Conservation (phyloP, 2,329 filamentous ascomycete species). For the Hysterium pulicare region DNA sequence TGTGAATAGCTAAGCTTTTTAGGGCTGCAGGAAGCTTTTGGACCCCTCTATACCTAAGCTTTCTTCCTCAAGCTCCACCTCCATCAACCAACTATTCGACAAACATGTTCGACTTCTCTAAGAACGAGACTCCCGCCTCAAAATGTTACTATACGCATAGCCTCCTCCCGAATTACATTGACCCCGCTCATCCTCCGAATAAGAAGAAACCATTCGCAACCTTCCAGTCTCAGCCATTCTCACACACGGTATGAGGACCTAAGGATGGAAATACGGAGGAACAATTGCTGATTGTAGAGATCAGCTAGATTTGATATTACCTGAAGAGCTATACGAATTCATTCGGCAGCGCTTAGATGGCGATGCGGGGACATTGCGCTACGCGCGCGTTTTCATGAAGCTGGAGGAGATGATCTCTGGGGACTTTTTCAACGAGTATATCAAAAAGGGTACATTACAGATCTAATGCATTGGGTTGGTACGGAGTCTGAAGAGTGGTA, state of each 20-base stretch:
- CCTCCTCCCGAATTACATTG: constrained; percentile 62
- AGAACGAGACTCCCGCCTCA: constrained; percentile 38
- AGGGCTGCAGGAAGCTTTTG: constrained; percentile 1
- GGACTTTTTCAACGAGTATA: constrained; percentile 77
- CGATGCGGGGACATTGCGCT: constrained; percentile 44
- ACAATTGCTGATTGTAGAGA: background rate
- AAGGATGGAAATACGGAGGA: background rate
- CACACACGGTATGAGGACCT: constrained; percentile 57
- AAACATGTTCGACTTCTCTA: constrained; percentile 35
- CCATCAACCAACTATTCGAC: constrained; percentile 1
- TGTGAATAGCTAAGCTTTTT: constrained; percentile 4
- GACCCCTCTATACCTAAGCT: background rate
- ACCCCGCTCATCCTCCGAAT: constrained; percentile 65
- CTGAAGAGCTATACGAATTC: constrained; percentile 57
- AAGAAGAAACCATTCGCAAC: constrained; percentile 75
- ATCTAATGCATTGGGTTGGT: background rate
- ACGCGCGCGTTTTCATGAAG: constrained; percentile 68
- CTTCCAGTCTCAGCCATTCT: constrained; percentile 62
- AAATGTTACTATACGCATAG: constrained; percentile 76
- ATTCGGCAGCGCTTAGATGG: constrained; percentile 53
- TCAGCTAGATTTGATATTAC: constrained; percentile 69
- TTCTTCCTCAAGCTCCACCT: background rate
- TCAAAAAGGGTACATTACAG: constrained; percentile 66
- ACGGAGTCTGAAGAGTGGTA: constrained; percentile 30
- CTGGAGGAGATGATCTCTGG: constrained; percentile 68